Percentiles rank a stretch among this genome's conserved stretches.
phyloP scores from a whole-genome alignment of 352 stramenopile species.

The Globisporangium uncinulatum region DNA sequence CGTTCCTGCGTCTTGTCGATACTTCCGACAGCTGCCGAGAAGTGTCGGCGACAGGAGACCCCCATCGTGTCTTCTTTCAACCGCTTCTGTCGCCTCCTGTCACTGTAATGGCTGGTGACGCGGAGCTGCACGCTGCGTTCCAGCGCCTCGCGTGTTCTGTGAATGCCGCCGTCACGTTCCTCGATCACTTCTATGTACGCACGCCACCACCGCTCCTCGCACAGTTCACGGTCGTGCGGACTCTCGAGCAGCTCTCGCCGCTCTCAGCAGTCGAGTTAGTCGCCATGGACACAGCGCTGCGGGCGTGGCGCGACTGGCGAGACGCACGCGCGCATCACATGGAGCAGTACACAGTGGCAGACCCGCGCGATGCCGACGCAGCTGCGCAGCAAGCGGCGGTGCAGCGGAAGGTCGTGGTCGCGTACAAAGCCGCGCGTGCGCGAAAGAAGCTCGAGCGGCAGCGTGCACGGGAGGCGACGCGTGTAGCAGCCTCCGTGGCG shows the following conservation, averaged over 20 bases:
- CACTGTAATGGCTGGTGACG: constrained; percentile 20
- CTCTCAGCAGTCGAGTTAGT: constrained; percentile 24
- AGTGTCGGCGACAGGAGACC: background rate
- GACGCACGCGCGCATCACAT: constrained; percentile 46
- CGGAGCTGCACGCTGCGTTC: constrained; percentile 29
- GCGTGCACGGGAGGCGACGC: constrained; percentile 41
- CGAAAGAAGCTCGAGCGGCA: constrained; percentile 57
- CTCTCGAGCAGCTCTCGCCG: constrained; percentile 38
- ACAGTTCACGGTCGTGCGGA: constrained; percentile 43
- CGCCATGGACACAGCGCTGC: constrained; percentile 32
- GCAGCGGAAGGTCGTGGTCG: constrained; percentile 63
- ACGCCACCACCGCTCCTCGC: constrained; percentile 5
- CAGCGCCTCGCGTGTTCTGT: constrained; percentile 28
- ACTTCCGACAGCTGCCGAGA: background rate
- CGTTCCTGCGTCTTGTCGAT: constrained; percentile 15
- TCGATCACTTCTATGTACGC: constrained; percentile 20
- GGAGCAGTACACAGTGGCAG: constrained; percentile 57
- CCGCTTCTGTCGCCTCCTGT: background rate
- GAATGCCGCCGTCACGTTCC: constrained; percentile 35
- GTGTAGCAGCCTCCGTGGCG: constrained; percentile 16
- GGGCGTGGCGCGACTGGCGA: constrained; percentile 47
- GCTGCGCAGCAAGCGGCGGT: constrained; percentile 42
- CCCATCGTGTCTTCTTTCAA: constrained; percentile 11
- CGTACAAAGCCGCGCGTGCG: constrained; percentile 56
- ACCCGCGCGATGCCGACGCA: constrained; percentile 44